A percentile compares a stretch with the other conserved stretches of the same genome.
These are phyloP conservation scores for Magnaporthiopsis incrustans DNA, from an alignment of 2,329 filamentous ascomycete genomes.

Conservation along the genomic window DNA sequence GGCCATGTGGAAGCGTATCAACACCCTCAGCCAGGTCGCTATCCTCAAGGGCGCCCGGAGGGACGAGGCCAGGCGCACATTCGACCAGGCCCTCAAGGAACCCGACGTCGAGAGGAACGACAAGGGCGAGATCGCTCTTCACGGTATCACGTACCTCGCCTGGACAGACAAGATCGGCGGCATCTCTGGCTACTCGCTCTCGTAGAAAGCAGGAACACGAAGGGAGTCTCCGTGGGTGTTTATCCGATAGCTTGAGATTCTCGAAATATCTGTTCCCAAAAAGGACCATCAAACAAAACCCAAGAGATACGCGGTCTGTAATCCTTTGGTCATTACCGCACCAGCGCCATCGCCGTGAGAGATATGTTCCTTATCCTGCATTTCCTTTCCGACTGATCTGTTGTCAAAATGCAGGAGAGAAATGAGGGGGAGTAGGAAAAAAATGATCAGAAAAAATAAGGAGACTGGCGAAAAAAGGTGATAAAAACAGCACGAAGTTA, in stretches of 20 bases:
- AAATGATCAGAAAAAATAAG: neutral
- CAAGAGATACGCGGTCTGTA: neutral
- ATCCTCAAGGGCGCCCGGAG: slow-evolving; percentile 40
- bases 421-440: neutral
- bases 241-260: neutral
- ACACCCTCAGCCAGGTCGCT: slow-evolving; percentile 61
- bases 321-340: neutral
- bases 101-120: slow-evolving; percentile 50
- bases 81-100: slow-evolving; percentile 45
- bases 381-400: no score
- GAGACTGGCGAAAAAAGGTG: no score
- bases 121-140: slow-evolving; percentile 53
- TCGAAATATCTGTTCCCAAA: neutral
- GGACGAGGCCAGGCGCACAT: slow-evolving; percentile 37
- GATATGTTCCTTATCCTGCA: no score
- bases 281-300: neutral
- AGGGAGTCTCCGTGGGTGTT: neutral
- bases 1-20: slow-evolving; percentile 54
- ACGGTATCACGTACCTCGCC: slow-evolving; percentile 54
- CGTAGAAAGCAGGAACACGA: neutral
- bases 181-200: no score
- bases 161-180: slow-evolving; percentile 45
- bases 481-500: neutral
- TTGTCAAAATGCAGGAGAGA: no score
- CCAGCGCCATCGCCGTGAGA: neutral